Evolutionary conservation across 2,329 filamentous ascomycete species (phyloP).

Genomic region (Stylonectria norvegica): DNA sequence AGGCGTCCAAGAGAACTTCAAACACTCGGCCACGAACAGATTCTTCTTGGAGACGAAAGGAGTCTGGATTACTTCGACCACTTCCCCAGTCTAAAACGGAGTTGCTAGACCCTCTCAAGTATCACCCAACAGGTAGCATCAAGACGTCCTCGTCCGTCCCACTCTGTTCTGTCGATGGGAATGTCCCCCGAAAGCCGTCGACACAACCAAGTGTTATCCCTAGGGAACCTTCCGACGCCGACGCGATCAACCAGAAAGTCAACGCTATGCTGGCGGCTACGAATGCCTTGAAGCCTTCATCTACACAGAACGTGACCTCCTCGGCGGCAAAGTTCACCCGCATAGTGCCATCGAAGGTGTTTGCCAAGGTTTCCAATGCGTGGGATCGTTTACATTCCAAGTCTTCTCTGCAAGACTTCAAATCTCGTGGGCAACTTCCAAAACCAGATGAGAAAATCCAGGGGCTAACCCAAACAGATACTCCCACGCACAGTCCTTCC

Average conservation of each 20-base stretch:
- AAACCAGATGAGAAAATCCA: neutral
- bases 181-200: constrained; percentile 2
- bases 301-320: constrained; percentile 8
- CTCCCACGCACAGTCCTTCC: constrained; percentile 1
- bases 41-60: constrained; percentile 13
- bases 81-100: constrained; percentile 11
- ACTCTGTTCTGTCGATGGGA: constrained; percentile 13
- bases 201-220: neutral
- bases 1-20: constrained; percentile 12
- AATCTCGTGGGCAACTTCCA: too few species aligned
- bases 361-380: constrained; percentile 34
- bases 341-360: constrained; percentile 29
- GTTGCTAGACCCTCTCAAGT: constrained; percentile 19
- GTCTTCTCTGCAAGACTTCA: constrained; percentile 16
- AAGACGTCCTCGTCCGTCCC: constrained; percentile 8
- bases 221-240: constrained; percentile 11
- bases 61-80: constrained; percentile 12
- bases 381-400: constrained; percentile 33
- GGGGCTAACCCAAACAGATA: constrained; percentile 7
- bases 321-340: constrained; percentile 26
- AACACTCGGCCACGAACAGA: constrained; percentile 11
- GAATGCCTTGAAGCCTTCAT: constrained; percentile 31
- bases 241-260: constrained; percentile 34
- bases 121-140: constrained; percentile 13
- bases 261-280: constrained; percentile 37